Conservation (phyloP, 306 rosid genomes). For the Nissolia schottii region DNA sequence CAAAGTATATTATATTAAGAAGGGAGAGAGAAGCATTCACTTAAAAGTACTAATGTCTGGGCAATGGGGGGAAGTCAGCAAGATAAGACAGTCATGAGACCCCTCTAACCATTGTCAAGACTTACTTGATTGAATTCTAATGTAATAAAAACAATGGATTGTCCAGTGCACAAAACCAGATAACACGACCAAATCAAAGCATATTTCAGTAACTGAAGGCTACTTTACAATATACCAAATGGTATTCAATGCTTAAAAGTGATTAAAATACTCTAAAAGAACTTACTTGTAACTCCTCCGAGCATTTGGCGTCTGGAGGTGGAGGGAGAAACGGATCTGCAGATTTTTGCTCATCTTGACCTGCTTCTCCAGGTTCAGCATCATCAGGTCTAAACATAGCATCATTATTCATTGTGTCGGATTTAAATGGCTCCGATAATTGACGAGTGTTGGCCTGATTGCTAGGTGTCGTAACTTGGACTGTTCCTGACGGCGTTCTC, state of each 20-base stretch:
- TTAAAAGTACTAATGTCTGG: neutral
- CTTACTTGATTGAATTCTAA: neutral
- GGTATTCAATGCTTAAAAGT: neutral
- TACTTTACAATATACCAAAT: neutral
- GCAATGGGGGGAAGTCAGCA: neutral
- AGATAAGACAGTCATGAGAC: neutral
- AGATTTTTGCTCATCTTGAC: constrained; percentile 44
- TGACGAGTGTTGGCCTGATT: constrained; percentile 52
- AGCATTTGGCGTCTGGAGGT: constrained; percentile 68
- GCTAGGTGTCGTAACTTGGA: constrained; percentile 45
- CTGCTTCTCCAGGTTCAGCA: constrained; percentile 40
- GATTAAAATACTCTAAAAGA: constrained; percentile 8
- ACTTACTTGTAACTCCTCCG: constrained; percentile 82
- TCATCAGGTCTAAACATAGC: constrained; percentile 41
- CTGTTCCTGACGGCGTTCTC: constrained; percentile 43
- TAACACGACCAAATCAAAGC: neutral
- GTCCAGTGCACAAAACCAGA: neutral
- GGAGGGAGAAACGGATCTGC: constrained; percentile 73
- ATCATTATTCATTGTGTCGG: constrained; percentile 42
- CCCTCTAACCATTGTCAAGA: neutral
- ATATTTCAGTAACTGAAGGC: neutral
- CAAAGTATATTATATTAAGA: neutral
- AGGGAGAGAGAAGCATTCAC: neutral
- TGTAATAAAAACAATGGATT: neutral
- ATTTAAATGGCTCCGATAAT: constrained; percentile 43